Conservation (phyloP, 495 filamentous ascomycete genomes). For the Cairneyella variabilis region DNA sequence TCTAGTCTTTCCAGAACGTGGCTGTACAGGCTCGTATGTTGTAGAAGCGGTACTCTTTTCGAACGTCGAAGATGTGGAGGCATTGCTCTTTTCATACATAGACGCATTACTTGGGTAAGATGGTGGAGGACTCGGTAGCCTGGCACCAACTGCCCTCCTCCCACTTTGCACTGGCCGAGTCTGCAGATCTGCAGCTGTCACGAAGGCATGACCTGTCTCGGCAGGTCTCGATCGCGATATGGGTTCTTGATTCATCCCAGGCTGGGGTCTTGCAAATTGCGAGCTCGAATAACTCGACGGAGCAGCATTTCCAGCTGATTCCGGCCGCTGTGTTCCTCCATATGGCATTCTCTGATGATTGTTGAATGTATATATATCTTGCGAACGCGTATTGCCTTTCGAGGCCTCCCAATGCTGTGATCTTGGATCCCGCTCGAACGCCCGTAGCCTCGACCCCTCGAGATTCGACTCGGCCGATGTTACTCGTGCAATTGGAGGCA, state of each 20-base stretch:
- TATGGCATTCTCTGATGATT: conserved; percentile 19
- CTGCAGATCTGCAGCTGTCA: conserved; percentile 21
- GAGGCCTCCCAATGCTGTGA: conserved; percentile 18
- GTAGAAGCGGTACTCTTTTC: background rate
- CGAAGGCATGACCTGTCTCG: conserved; percentile 18
- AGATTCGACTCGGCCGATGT: conserved; percentile 32
- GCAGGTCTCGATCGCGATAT: conserved; percentile 20
- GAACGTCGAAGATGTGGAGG: no score
- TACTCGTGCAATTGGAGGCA: conserved; percentile 44
- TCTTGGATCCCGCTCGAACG: conserved; percentile 13
- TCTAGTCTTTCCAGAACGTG: conserved; percentile 47
- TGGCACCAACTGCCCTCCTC: conserved; percentile 29
- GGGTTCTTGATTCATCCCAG: conserved; percentile 27
- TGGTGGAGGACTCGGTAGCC: conserved; percentile 33
- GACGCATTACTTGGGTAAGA: conserved; percentile 10
- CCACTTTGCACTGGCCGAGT: conserved; percentile 14
- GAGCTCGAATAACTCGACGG: conserved; percentile 25
- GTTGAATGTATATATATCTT: conserved; percentile 12
- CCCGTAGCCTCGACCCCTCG: conserved; percentile 4
- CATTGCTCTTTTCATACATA: no score
- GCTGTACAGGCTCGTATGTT: conserved; percentile 17
- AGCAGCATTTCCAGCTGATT: conserved; percentile 18
- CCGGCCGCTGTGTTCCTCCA: conserved; percentile 16
- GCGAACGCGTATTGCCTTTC: background rate
- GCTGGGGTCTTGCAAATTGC: conserved; percentile 28